These are phyloP conservation scores for Lodderomyces oxycetoniae DNA, from an alignment of 1,139 yeast species.

Conservation along the genomic window DNA sequence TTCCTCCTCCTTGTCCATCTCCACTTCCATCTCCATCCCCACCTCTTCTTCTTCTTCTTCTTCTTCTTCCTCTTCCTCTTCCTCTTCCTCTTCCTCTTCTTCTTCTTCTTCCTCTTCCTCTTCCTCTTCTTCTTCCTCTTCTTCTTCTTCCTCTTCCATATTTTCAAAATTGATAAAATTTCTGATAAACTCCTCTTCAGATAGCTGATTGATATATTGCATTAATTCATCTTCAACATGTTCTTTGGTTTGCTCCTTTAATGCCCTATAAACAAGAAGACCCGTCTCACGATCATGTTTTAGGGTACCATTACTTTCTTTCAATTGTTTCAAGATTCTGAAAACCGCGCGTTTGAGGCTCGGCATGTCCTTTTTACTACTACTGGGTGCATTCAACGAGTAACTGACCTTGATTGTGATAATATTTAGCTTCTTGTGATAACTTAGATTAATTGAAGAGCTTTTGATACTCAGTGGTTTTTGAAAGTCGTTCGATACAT, in stretches of 20 bases:
- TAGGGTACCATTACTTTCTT: neutral
- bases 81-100: conserved; percentile 16
- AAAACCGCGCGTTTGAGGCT: neutral
- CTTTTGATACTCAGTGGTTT: neutral
- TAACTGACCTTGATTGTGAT: conserved; percentile 23
- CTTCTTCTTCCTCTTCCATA: conserved; percentile 9
- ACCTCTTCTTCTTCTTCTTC: conserved; percentile 9
- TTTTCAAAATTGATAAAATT: conserved; percentile 29
- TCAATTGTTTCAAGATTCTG: conserved; percentile 1
- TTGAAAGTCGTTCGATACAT: conserved; percentile 8
- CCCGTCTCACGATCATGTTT: conserved; percentile 1
- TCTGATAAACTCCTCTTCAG: conserved; percentile 27
- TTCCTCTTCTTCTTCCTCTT: conserved; percentile 18
- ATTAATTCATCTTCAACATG: conserved; percentile 21
- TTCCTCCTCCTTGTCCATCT: conserved; percentile 5
- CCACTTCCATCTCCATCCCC: conserved; percentile 1
- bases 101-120: conserved; percentile 15
- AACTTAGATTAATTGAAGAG: conserved; percentile 12
- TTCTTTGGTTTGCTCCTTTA: no score
- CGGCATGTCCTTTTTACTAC: no score
- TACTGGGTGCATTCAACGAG: conserved; percentile 2
- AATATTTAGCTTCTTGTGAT: conserved; percentile 14
- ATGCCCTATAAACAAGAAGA: conserved; percentile 3
- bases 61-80: conserved; percentile 18
- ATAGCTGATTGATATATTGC: conserved; percentile 18